Conservation (phyloP, 805 yeast species). For the Lipomyces sp. region DNA sequence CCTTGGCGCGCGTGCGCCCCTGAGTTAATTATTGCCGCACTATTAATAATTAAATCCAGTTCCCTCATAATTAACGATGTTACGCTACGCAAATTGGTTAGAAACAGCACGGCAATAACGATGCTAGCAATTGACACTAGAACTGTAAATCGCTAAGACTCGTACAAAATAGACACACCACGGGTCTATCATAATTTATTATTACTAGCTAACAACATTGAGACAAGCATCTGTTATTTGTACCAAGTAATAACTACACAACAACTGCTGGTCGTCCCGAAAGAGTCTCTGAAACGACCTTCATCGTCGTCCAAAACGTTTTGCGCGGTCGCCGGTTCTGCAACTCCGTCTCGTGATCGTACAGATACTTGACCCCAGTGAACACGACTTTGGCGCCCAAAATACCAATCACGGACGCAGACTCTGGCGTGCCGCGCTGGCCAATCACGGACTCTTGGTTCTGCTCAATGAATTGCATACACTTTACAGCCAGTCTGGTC, state of each 20-base stretch:
- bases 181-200: no score
- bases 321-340: slow-evolving; percentile 83
- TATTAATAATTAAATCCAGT: no score
- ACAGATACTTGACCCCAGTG: slow-evolving; percentile 73
- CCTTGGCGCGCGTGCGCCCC: no score
- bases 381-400: slow-evolving; percentile 75
- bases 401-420: slow-evolving; percentile 85
- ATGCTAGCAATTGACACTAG: no score
- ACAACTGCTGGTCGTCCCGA: slow-evolving; percentile 21
- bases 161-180: no score
- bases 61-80: no score
- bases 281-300: slow-evolving; percentile 54
- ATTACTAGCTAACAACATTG: no score
- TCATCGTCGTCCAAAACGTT: slow-evolving; percentile 78
- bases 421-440: slow-evolving; percentile 44
- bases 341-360: slow-evolving; percentile 85
- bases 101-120: no score
- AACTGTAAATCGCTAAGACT: no score
- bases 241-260: not conserved
- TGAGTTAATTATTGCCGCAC: no score
- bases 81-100: no score
- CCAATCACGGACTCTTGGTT: slow-evolving; percentile 38
- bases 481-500: slow-evolving; percentile 85
- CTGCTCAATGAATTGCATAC: slow-evolving; percentile 85
- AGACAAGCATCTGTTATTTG: no score